A percentile compares a stretch with the other conserved stretches of the same genome.
Evolutionary conservation across 345 rosid genomes (phyloP).

Genomic region (Rhizophora mangle): DNA sequence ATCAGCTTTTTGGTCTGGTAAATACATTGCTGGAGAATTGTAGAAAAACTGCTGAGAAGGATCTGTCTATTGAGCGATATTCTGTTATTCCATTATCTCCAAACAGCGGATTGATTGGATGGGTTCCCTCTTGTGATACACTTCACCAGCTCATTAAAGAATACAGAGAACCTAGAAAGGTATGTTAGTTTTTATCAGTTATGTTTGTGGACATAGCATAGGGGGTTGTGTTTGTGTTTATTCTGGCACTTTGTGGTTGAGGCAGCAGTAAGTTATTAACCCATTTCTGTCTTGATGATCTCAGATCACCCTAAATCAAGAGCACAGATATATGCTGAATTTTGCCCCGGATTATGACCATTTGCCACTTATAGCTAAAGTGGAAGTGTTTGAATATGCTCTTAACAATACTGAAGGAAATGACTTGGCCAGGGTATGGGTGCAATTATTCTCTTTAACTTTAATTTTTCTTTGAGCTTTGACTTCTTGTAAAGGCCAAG

Average conservation of each 20-base stretch:
- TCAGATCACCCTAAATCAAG: conserved; percentile 89
- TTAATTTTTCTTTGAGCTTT: conserved; percentile 4
- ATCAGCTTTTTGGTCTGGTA: conserved; percentile 93
- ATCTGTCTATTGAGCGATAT: conserved; percentile 85
- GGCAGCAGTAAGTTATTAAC: conserved; percentile 5
- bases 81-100: conserved; percentile 90
- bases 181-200: conserved; percentile 6
- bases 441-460: conserved; percentile 6
- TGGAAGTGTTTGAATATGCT: conserved; percentile 90
- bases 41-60: conserved; percentile 85
- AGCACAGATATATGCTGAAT: conserved; percentile 85
- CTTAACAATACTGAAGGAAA: conserved; percentile 88
- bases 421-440: conserved; percentile 83
- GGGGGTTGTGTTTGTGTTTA: not conserved
- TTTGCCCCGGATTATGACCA: conserved; percentile 94
- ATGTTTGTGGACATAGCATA: not conserved
- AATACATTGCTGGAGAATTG: conserved; percentile 87
- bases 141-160: conserved; percentile 89
- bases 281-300: conserved; percentile 26
- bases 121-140: conserved; percentile 99
- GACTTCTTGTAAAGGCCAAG: conserved; percentile 11
- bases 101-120: conserved; percentile 90
- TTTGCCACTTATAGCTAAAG: conserved; percentile 86
- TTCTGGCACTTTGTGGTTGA: not conserved
- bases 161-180: conserved; percentile 93